A percentile compares a stretch with the other conserved stretches of the same genome.
Evolutionary conservation across 805 yeast genomes (phyloP).

Genomic region (Metschnikowia gelsemii): DNA sequence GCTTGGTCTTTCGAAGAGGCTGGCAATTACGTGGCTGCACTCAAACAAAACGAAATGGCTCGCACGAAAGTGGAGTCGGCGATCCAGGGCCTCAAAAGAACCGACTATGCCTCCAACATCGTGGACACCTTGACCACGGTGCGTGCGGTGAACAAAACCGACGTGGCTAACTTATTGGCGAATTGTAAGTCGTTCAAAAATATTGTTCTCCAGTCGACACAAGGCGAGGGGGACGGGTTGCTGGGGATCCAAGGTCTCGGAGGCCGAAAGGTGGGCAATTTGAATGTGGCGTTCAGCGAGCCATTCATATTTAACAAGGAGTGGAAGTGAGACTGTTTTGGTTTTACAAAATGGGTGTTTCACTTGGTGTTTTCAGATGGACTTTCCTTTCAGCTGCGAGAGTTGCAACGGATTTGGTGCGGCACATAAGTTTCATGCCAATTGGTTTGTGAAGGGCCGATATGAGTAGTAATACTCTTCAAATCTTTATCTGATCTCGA

Average conservation of each 20-base stretch:
- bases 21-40: slow-evolving; percentile 41
- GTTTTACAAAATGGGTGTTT: too few species aligned
- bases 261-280: slow-evolving; percentile 41
- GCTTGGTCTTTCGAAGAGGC: slow-evolving; percentile 55
- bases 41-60: slow-evolving; percentile 38
- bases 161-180: slow-evolving; percentile 50
- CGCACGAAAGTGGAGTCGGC: slow-evolving; percentile 31
- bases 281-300: slow-evolving; percentile 43
- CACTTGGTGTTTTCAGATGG: too few species aligned
- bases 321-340: slow-evolving; percentile 20
- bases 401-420: too few species aligned
- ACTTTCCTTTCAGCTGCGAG: too few species aligned
- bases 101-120: slow-evolving; percentile 45
- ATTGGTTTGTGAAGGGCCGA: too few species aligned
- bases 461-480: too few species aligned
- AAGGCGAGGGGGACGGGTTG: slow-evolving; percentile 22
- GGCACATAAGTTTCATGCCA: too few species aligned
- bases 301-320: slow-evolving; percentile 50
- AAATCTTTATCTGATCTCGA: too few species aligned
- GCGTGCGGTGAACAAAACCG: slow-evolving; percentile 52
- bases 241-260: slow-evolving; percentile 51
- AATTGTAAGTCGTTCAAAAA: slow-evolving; percentile 46
- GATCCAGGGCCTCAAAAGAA: slow-evolving; percentile 45
- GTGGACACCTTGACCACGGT: slow-evolving; percentile 47
- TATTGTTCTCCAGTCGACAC: slow-evolving; percentile 34